These are phyloP conservation scores for Microthlaspi erraticum DNA, from an alignment of 345 rosid genomes.

Conservation along the genomic window DNA sequence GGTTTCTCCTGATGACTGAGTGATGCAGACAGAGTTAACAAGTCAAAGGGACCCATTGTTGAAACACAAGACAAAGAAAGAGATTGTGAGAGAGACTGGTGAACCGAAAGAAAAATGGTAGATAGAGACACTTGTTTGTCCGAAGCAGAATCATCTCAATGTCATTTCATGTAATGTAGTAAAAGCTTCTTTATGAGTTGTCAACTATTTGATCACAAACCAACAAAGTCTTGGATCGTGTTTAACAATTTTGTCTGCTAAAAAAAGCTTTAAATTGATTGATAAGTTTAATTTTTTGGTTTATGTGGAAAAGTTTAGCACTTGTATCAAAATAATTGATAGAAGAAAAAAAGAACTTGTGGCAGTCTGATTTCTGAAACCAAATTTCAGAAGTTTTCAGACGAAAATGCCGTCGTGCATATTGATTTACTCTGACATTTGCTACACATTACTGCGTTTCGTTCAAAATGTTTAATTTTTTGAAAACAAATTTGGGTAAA, in stretches of 20 bases:
- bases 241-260: constrained; percentile 20
- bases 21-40: constrained; percentile 28
- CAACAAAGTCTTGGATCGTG: constrained; percentile 24
- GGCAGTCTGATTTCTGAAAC: neutral
- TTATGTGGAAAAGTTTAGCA: neutral
- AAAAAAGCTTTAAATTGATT: constrained; percentile 26
- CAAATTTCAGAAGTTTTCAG: neutral
- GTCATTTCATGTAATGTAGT: constrained; percentile 37
- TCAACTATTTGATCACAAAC: constrained; percentile 34
- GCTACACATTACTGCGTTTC: neutral
- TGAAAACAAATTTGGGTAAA: neutral
- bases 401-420: constrained; percentile 1
- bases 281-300: constrained; percentile 28
- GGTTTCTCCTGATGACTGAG: constrained; percentile 29
- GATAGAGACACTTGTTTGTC: constrained; percentile 37
- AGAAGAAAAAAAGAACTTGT: neutral
- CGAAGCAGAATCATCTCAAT: constrained; percentile 35
- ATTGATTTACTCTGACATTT: constrained; percentile 12
- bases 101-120: constrained; percentile 34
- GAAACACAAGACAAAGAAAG: constrained; percentile 30
- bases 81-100: constrained; percentile 34
- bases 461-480: neutral
- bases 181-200: constrained; percentile 33
- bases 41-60: constrained; percentile 39
- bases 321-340: neutral